Percentiles rank a stretch among this genome's conserved stretches.
These are phyloP conservation scores for Vicia sativa DNA, from an alignment of 306 rosid species.

Conservation along the genomic window DNA sequence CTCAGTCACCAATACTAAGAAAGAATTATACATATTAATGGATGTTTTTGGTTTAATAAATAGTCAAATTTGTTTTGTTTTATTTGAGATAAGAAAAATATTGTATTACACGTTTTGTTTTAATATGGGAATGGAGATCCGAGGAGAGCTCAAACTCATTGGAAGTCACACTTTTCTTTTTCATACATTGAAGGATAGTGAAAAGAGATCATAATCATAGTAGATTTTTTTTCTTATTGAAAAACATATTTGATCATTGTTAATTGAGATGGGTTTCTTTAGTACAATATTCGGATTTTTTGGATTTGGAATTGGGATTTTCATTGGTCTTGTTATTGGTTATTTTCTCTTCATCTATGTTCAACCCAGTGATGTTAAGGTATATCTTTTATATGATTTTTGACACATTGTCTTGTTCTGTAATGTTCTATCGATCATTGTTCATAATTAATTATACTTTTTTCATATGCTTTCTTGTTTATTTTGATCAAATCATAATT, in stretches of 20 bases:
- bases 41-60: too few species aligned
- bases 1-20: too few species aligned
- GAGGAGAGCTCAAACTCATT: conserved; percentile 40
- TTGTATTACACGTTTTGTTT: neutral
- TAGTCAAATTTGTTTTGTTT: too few species aligned
- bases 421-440: too few species aligned
- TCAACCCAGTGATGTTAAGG: conserved; percentile 73
- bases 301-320: conserved; percentile 87
- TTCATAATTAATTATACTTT: neutral
- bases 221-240: too few species aligned
- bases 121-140: neutral
- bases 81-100: too few species aligned
- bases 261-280: conserved; percentile 68
- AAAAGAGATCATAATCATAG: too few species aligned
- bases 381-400: neutral
- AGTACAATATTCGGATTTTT: conserved; percentile 66
- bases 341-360: conserved; percentile 75
- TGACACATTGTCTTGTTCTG: too few species aligned
- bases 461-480: neutral
- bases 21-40: too few species aligned
- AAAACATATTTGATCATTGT: conserved; percentile 17
- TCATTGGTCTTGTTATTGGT: conserved; percentile 74
- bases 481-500: too few species aligned
- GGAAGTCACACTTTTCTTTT: conserved; percentile 27
- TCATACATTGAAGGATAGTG: neutral